These are phyloP conservation scores for Geranium rotundifolium DNA, from an alignment of 345 rosid species.

Conservation along the genomic window DNA sequence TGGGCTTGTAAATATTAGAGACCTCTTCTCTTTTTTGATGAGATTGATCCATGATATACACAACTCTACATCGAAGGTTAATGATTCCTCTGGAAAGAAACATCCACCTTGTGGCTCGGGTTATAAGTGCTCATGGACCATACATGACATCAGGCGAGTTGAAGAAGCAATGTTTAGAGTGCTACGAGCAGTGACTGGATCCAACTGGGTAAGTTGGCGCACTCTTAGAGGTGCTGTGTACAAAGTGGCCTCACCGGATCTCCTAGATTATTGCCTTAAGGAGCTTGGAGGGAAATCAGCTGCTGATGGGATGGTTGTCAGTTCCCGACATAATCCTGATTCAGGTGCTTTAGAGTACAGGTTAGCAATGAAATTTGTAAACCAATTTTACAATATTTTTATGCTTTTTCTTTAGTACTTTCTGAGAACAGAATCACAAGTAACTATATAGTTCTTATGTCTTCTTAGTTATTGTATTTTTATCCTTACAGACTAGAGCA, in stretches of 20 bases:
- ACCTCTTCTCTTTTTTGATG: slow-evolving; percentile 38
- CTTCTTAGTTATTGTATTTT: too few species aligned
- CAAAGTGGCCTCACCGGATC: slow-evolving; percentile 37
- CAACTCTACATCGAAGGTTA: neutral
- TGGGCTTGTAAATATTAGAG: slow-evolving; percentile 44
- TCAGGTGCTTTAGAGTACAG: slow-evolving; percentile 48
- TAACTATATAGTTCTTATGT: too few species aligned
- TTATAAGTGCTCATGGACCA: slow-evolving; percentile 26
- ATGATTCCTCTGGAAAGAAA: slow-evolving; percentile 11
- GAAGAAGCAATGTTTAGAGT: slow-evolving; percentile 57
- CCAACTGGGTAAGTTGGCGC: slow-evolving; percentile 52
- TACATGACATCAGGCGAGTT: slow-evolving; percentile 32
- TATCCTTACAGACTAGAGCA: slow-evolving; percentile 35
- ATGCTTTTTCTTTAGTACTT: too few species aligned
- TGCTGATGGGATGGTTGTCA: slow-evolving; percentile 37
- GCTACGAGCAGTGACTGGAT: slow-evolving; percentile 47
- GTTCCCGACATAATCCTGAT: slow-evolving; percentile 30
- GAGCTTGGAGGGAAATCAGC: slow-evolving; percentile 39
- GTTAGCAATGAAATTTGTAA: slow-evolving; percentile 11
- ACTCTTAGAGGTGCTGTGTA: slow-evolving; percentile 53
- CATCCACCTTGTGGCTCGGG: slow-evolving; percentile 7
- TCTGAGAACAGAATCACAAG: too few species aligned
- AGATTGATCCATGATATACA: slow-evolving; percentile 31
- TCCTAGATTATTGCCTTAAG: slow-evolving; percentile 53
- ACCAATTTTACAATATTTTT: too few species aligned